These are phyloP conservation scores for Saccharomycopsis malanga DNA, from an alignment of 805 yeast species.

Conservation along the genomic window DNA sequence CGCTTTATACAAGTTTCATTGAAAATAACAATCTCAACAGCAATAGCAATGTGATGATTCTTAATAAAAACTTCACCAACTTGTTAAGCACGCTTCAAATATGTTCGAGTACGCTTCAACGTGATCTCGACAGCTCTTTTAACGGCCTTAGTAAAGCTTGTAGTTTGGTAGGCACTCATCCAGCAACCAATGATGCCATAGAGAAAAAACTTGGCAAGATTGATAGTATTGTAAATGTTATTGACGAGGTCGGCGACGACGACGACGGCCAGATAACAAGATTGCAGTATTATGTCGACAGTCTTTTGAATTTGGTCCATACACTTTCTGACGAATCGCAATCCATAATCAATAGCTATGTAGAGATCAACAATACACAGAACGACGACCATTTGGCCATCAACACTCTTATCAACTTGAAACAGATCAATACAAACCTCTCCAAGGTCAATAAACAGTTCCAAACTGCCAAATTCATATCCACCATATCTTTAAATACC, in stretches of 20 bases:
- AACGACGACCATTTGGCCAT: conserved; percentile 14
- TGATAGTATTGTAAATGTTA: neutral
- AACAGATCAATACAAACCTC: conserved; percentile 5
- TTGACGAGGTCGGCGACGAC: conserved; percentile 8
- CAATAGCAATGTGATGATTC: conserved; percentile 4
- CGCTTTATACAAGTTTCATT: neutral
- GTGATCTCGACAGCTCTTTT: conserved; percentile 8
- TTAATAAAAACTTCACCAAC: conserved; percentile 11
- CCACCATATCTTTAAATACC: conserved; percentile 11
- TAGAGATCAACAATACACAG: conserved; percentile 3
- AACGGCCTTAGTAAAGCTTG: conserved; percentile 1
- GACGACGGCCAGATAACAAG: conserved; percentile 12
- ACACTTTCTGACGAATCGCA: conserved; percentile 6
- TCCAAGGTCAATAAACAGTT: conserved; percentile 10
- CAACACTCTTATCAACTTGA: conserved; percentile 9
- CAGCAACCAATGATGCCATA: neutral
- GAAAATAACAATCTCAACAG: conserved; percentile 4
- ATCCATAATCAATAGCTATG: conserved; percentile 1
- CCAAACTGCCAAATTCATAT: conserved; percentile 20
- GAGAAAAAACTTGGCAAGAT: neutral
- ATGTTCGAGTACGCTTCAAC: conserved; percentile 2
- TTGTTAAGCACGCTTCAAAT: conserved; percentile 8
- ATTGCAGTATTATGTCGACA: conserved; percentile 16
- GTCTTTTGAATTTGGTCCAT: conserved; percentile 11
- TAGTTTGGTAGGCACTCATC: neutral